A percentile compares a stretch with the other conserved stretches of the same genome.
phyloP scores from a whole-genome alignment of 2,329 filamentous ascomycete species.

The Corniculantispora saksenae region DNA sequence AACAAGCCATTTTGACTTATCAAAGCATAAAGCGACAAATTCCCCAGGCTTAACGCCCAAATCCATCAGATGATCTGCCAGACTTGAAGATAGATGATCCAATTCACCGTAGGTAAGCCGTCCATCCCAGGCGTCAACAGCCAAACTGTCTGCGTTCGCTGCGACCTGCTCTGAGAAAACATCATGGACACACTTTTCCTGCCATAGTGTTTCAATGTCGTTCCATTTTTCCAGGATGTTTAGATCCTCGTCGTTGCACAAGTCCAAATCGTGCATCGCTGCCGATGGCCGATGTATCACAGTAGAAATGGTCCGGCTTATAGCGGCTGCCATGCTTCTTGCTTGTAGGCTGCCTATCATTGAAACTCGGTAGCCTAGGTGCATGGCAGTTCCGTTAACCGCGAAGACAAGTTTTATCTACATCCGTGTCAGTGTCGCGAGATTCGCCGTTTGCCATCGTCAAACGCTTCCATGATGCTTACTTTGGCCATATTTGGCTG shows the following conservation, averaged over 20 bases:
- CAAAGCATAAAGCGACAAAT: constrained; percentile 26
- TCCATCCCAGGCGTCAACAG: constrained; percentile 47
- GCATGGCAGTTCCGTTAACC: neutral
- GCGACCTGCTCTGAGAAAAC: neutral
- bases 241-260: neutral
- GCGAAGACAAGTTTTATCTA: neutral
- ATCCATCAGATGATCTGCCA: constrained; percentile 21
- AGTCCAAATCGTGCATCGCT: neutral
- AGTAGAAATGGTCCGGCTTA: neutral
- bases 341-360: neutral
- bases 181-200: neutral
- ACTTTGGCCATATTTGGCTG: neutral
- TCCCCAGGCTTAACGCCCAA: constrained; percentile 30
- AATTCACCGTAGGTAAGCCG: constrained; percentile 42
- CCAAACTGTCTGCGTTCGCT: constrained; percentile 19
- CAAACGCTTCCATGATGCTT: neutral
- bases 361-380: neutral
- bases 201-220: neutral
- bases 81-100: constrained; percentile 20
- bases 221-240: neutral
- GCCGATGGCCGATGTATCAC: neutral
- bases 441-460: neutral
- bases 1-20: constrained; percentile 29
- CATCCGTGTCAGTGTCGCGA: neutral
- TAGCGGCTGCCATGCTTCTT: constrained; percentile 2